Percentiles rank a stretch among this genome's conserved stretches.
Conservation (phyloP, 805 yeast species). For the Cyberlindnera euphorbiiphila region DNA sequence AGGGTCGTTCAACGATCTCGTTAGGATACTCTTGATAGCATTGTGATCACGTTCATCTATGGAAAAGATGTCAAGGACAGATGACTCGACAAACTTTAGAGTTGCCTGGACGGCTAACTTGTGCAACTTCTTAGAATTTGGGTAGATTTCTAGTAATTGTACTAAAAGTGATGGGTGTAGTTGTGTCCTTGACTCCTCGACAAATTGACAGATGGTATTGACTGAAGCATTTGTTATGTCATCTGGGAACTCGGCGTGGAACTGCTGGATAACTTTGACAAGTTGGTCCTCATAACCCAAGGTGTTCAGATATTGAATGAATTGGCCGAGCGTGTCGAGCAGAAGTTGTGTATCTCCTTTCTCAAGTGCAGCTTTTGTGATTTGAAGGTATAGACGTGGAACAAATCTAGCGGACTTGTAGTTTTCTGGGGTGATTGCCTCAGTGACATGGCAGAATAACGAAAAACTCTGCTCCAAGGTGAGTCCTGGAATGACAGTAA, state of each 20-base stretch:
- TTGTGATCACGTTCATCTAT: constrained; percentile 1
- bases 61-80: neutral
- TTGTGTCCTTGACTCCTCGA: neutral
- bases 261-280: constrained; percentile 6
- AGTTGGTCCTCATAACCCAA: constrained; percentile 19
- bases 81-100: neutral
- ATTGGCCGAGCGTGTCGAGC: constrained; percentile 11
- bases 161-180: constrained; percentile 5
- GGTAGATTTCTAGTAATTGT: constrained; percentile 2
- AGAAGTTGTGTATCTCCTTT: constrained; percentile 5
- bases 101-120: neutral
- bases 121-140: neutral
- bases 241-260: constrained; percentile 3
- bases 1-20: no score
- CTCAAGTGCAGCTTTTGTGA: constrained; percentile 8
- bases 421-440: constrained; percentile 13
- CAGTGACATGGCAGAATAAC: constrained; percentile 13
- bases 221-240: neutral
- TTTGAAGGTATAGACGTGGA: constrained; percentile 23
- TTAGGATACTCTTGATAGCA: neutral
- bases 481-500: constrained; percentile 13
- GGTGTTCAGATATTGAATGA: constrained; percentile 15
- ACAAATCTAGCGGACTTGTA: constrained; percentile 24
- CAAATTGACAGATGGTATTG: neutral
- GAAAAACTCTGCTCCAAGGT: constrained; percentile 6